Conservation (phyloP, 257 asterid genomes). For the Nicotiana tomentosiformis region DNA sequence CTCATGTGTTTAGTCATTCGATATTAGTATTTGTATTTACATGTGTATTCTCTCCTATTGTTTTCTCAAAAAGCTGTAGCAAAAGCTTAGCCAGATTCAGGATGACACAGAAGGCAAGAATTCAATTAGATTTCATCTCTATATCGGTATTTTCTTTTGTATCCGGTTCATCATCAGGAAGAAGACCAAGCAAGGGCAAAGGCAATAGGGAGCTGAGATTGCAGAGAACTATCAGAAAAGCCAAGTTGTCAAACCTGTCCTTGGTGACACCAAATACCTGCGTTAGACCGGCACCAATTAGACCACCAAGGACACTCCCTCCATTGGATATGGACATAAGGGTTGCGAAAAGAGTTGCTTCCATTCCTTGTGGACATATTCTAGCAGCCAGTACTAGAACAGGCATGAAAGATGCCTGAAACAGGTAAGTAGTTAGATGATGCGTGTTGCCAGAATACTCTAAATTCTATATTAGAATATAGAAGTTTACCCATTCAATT, state of each 20-base stretch:
- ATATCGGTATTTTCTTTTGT: constrained; percentile 39
- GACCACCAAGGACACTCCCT: constrained; percentile 87
- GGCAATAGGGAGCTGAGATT: constrained; percentile 89
- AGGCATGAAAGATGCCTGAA: constrained; percentile 94
- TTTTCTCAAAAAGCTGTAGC: neutral
- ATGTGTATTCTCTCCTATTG: constrained; percentile 8
- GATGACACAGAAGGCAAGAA: neutral
- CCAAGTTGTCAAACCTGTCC: constrained; percentile 71
- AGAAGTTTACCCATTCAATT: neutral
- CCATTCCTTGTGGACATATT: constrained; percentile 92
- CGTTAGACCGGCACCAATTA: constrained; percentile 91
- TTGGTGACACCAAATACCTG: constrained; percentile 76
- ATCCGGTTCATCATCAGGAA: constrained; percentile 56
- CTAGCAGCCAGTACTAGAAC: constrained; percentile 97
- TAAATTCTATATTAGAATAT: neutral
- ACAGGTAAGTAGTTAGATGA: constrained; percentile 8
- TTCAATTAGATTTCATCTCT: constrained; percentile 77
- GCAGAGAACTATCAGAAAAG: constrained; percentile 75
- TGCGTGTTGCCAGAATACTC: neutral
- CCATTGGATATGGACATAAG: constrained; percentile 93
- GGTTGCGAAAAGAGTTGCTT: constrained; percentile 95
- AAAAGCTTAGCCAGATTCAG: neutral
- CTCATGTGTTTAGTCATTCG: neutral
- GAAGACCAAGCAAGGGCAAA: constrained; percentile 83
- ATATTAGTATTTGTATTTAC: constrained; percentile 18